Base-by-base conservation (phyloP, 73 alveolate species). In the Tetrahymena borealis region DNA sequence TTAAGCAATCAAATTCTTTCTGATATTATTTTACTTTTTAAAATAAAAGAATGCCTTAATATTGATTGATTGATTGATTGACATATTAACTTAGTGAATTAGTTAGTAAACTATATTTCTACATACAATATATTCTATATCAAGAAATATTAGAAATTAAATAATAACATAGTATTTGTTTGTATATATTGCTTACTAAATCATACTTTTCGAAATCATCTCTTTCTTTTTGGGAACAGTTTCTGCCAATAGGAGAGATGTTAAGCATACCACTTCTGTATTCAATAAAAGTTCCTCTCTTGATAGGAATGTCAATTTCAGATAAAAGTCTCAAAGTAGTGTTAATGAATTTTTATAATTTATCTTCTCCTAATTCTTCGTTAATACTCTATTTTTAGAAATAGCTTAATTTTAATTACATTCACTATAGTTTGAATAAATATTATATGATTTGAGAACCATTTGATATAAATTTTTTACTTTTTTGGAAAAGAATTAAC, bases 271-370 rank as follows among this genome's bases (percentile, higher is more conserved):
- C 99, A 32, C 97, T 98, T 94, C 99, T 93, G 92, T 94, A 97
- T 90, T 98, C 99, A 43, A 98, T 96, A 93, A 98, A 98, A 28
- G 99, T 98, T 24, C 99, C 99, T 92, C 99, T 97, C 94, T 98
- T 98, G 11, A 97, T 91, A 1, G 99, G 99, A 39, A 98, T 97
- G 77, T 98, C 98, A 38, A 98, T 96, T 33, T 98, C 98, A 12
- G 99, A 98, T 38, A 98, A 92, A 90, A 97, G 95, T 91, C 96
- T 94, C 32, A 98, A 93, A 78, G 98, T 96, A 92, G 96, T 98
- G 93, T 98, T 98, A 33, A 98, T 94, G 42, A 98, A 94, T 41
- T 97, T 95, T 90, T 98, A 93, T 8, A 96, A 91, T 78, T 91
- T 94, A 0, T 96, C 98, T 93, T 96, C 98, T 2, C 99, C 99